Base-by-base conservation (phyloP, 2,329 filamentous ascomycete species). In the Trichoderma brevicompactum region DNA sequence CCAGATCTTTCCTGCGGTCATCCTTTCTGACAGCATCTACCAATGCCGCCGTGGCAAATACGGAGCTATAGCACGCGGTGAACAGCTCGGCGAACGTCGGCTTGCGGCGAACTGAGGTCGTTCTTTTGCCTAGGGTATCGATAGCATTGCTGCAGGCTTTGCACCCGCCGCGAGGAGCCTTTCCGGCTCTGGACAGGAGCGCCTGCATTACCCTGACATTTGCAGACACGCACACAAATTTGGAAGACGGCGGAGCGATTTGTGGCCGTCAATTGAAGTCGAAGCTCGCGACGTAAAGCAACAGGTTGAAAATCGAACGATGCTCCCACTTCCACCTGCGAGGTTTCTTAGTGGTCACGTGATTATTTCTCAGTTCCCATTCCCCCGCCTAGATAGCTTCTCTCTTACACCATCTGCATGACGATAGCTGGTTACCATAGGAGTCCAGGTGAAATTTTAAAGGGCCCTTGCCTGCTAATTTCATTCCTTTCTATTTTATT, bases 41-140 rank as follows among this genome's bases (percentile, higher is more conserved):
- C 3, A 89, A 79, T 10, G 88, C 83, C 2, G 88, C 89, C 2
- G 86, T 85, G 5, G 87, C 88, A 71, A 91, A 85, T 62, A 89
- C 83, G 40, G 87, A 85, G 32, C 89, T 89, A 72, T 91, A 92
- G 74, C 84, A 85, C 44, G 89, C 85, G 28, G 89, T 91, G 72
- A 89, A 82, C 66, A 88, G 68, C 77, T 87, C 79, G 76, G 82
- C 77, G 71, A 81, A 75, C 46, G 80, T 80, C 49, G 82, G 75
- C 69, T 82, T 83, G 62, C 83, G 82, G 71, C 80, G 81, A 59
- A 81, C 74, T 38, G 82, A 82, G 50, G 85, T 82, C 62, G 81
- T 76, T 72, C 81, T 82, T 65, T 83, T 82, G 66, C 82, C 78
- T 67, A 86, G 71, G 50, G 79, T 76, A 66, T 80, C 79, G 65